A percentile compares a stretch with the other conserved stretches of the same genome.
phyloP scores from a whole-genome alignment of 2,329 filamentous ascomycete species.

The Fusarium sp. region DNA sequence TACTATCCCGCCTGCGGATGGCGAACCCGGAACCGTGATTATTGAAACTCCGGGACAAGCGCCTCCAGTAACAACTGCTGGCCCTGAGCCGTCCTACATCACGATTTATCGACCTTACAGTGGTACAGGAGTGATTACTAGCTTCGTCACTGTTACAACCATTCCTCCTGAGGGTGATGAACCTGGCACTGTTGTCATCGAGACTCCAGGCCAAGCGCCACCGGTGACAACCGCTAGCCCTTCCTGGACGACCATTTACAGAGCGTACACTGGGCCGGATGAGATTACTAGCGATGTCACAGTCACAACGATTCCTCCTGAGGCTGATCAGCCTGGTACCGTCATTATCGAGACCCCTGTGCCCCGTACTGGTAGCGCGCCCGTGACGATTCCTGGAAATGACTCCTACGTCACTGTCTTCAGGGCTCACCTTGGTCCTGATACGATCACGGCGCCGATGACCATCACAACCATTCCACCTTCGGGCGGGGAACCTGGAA shows the following conservation, averaged over 20 bases:
- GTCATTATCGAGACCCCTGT: constrained; percentile 6
- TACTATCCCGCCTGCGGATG: background rate
- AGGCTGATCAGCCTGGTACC: background rate
- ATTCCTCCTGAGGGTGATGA: constrained; percentile 19
- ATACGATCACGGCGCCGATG: background rate
- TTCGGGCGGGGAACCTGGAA: constrained; percentile 2
- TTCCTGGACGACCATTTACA: background rate
- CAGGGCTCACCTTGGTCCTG: constrained; percentile 19
- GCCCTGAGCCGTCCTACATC: background rate
- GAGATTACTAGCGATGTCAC: constrained; percentile 3
- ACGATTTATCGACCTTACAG: constrained; percentile 21
- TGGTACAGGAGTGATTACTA: constrained; percentile 13
- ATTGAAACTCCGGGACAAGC: constrained; percentile 20
- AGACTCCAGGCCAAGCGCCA: constrained; percentile 19
- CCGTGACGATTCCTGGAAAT: background rate
- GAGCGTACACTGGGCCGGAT: background rate
- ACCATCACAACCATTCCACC: constrained; percentile 5
- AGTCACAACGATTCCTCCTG: constrained; percentile 3
- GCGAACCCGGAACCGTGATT: background rate
- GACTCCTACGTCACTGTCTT: constrained; percentile 33
- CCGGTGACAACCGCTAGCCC: constrained; percentile 1
- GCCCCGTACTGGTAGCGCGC: background rate
- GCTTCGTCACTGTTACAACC: constrained; percentile 9
- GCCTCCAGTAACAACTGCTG: constrained; percentile 2
- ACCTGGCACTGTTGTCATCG: constrained; percentile 34